Base-by-base conservation (phyloP, 495 filamentous ascomycete genomes). In the Trichoderma reesei region DNA sequence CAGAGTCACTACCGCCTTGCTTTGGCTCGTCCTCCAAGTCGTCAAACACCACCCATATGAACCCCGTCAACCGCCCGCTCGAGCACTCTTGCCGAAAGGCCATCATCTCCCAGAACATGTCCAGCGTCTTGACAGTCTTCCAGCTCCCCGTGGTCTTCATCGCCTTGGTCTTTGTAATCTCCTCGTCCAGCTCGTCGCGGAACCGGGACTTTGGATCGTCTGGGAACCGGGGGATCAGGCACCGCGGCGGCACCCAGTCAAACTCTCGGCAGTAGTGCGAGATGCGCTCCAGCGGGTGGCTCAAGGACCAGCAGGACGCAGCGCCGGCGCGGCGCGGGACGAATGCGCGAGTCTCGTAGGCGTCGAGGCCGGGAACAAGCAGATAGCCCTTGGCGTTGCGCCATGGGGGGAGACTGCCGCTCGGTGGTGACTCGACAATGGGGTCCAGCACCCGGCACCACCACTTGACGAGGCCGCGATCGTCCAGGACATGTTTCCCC, bases 21-120 rank as follows among this genome's bases (percentile, higher is more conserved):
- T 26, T 51, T 59, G 3, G n/a, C 37, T 61, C 41, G 3, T 60
- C 44, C 46, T 63, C 42, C 7, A 63, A 60, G 9, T 78, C 83
- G 68, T 83, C 88, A 64, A 97, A 88, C 10, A 96, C 86, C 36
- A 96, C 73, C 94, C 94, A 99, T 11, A 98, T 77, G 70, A 99
- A 99, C 1, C 94, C 95, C 0, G 96, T 95, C 63, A 96, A 73
- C 26, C 91, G 79, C 3, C 94, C 94, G 14, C 90, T 87, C 33
- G 92, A 93, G 71, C 94, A 99, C 73, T 99, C 94, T 72, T 98
- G 94, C 37, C 94, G 80, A 70, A 90, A 97, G 14, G 91, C 88
- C 94, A 99, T 98, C 84, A 94, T 87, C 64, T 99, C 94, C 94
- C 94, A 99, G 73, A 99, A 99, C 67, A 93, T 87, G 38, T 92